Conservation (phyloP, 1,284 basidiomycete genomes). For the Dichomitus squalens region DNA sequence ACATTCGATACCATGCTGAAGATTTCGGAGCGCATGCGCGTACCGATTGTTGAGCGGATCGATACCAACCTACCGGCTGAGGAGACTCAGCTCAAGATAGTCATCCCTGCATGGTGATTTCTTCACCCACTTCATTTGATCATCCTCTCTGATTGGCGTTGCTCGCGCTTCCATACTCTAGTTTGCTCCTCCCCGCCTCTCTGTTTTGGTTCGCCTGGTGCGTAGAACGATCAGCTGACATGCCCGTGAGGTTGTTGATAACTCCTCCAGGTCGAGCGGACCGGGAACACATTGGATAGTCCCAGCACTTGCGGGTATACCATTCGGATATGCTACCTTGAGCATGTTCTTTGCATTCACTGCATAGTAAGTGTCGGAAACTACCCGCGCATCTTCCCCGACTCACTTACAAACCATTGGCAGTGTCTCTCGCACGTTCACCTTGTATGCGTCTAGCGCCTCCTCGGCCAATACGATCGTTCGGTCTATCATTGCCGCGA, state of each 20-base stretch:
- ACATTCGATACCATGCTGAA: too few relatives aligned
- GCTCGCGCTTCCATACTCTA: too few relatives aligned
- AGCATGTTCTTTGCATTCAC: conserved; percentile 27
- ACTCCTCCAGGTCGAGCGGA: conserved; percentile 31
- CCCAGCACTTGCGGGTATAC: conserved; percentile 29
- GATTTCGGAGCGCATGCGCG: too few relatives aligned
- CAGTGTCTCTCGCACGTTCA: conserved; percentile 29
- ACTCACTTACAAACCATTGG: too few relatives aligned
- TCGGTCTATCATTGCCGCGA: conserved; percentile 27
- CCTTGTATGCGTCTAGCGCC: conserved; percentile 31
- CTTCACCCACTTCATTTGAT: background rate
- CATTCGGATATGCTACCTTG: conserved; percentile 30
- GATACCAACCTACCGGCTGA: too few relatives aligned
- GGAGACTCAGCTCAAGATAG: conserved; percentile 24
- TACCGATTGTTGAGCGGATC: too few relatives aligned
- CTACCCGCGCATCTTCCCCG: background rate
- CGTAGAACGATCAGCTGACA: too few relatives aligned
- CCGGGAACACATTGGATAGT: conserved; percentile 30
- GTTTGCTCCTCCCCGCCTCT: conserved; percentile 28
- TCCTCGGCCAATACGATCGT: conserved; percentile 28
- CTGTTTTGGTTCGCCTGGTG: conserved; percentile 36
- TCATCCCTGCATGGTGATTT: conserved; percentile 20
- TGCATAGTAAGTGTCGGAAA: conserved; percentile 7
- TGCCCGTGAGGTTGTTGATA: too few relatives aligned
- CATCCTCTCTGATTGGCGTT: background rate